phyloP scores from a whole-genome alignment of 495 filamentous ascomycete species.

The Neurospora sp. region DNA sequence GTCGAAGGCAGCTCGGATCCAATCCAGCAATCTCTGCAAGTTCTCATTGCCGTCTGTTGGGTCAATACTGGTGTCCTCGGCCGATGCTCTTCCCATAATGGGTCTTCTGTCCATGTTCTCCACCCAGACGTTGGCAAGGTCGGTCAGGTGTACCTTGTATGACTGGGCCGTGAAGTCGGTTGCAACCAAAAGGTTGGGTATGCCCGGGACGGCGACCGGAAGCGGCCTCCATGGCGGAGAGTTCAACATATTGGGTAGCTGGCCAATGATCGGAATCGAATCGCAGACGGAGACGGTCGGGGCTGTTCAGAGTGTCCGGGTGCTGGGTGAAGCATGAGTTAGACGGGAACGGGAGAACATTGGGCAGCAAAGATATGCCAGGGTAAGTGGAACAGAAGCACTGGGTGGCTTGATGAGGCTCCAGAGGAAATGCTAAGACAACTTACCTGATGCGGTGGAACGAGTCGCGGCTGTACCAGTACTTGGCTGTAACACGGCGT shows the following conservation, averaged over 20 bases:
- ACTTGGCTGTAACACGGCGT: not conserved
- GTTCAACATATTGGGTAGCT: constrained; percentile 12
- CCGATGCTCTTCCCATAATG: constrained; percentile 56
- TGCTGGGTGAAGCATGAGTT: not conserved
- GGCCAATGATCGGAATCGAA: not conserved
- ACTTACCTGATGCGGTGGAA: not conserved
- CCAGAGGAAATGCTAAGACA: not conserved
- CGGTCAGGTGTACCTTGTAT: constrained; percentile 71
- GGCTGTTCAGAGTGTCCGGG: not conserved
- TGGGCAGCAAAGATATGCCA: not conserved
- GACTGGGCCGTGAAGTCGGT: constrained; percentile 30
- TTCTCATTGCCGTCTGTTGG: constrained; percentile 68
- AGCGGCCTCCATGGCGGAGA: constrained; percentile 25
- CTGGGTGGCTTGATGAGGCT: not conserved
- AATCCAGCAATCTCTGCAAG: constrained; percentile 59
- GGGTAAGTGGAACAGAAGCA: not conserved
- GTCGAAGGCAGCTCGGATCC: constrained; percentile 55
- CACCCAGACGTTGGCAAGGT: constrained; percentile 77
- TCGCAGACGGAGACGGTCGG: not conserved
- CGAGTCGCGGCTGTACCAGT: not conserved
- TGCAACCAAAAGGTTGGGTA: constrained; percentile 37
- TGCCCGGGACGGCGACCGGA: constrained; percentile 20
- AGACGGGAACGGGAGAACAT: not conserved
- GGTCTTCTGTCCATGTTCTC: constrained; percentile 53
- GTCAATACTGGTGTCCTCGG: constrained; percentile 70